Conservation (phyloP, 2,329 filamentous ascomycete species). For the Sporothrix sp. region DNA sequence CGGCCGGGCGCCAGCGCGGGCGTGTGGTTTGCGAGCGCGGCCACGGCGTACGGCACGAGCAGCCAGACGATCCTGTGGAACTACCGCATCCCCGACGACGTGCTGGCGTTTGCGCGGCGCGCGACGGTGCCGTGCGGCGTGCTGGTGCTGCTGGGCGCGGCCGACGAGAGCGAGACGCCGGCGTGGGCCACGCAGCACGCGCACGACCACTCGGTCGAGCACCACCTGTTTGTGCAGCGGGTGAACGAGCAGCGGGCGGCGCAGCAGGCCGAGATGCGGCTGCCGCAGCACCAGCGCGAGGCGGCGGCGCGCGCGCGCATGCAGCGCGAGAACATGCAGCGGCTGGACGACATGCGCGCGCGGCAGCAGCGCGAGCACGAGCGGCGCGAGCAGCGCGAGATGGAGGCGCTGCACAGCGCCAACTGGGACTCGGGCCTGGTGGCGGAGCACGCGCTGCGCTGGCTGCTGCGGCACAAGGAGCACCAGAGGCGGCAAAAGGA, state of each 20-base stretch:
- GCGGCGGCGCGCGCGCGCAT: slow-evolving; percentile 33
- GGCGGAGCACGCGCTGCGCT: slow-evolving; percentile 35
- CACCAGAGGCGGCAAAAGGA: not conserved
- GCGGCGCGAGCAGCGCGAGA: slow-evolving; percentile 34
- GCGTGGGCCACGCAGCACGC: slow-evolving; percentile 39
- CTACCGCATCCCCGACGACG: slow-evolving; percentile 45
- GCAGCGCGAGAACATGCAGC: slow-evolving; percentile 33
- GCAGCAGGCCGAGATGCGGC: slow-evolving; percentile 33
- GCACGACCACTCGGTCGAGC: slow-evolving; percentile 28
- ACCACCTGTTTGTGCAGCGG: slow-evolving; percentile 30
- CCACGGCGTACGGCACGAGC: slow-evolving; percentile 45
- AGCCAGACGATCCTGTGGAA: slow-evolving; percentile 50
- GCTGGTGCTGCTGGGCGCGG: slow-evolving; percentile 43
- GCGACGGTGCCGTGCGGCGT: slow-evolving; percentile 50
- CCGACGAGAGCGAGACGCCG: slow-evolving; percentile 42
- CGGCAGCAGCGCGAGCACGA: slow-evolving; percentile 30
- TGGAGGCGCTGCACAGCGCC: slow-evolving; percentile 44
- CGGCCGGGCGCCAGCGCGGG: slow-evolving; percentile 28
- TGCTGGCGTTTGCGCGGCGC: slow-evolving; percentile 40
- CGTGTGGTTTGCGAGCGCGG: slow-evolving; percentile 47
- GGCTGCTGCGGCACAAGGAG: slow-evolving; percentile 28
- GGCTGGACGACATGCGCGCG: slow-evolving; percentile 38
- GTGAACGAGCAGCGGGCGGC: slow-evolving; percentile 32
- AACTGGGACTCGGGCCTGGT: slow-evolving; percentile 41
- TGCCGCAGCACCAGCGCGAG: slow-evolving; percentile 34